Percentiles rank a stretch among this genome's conserved stretches.
Conservation (phyloP, 129 eudicot genomes). For the Smallanthus sonchifolius region DNA sequence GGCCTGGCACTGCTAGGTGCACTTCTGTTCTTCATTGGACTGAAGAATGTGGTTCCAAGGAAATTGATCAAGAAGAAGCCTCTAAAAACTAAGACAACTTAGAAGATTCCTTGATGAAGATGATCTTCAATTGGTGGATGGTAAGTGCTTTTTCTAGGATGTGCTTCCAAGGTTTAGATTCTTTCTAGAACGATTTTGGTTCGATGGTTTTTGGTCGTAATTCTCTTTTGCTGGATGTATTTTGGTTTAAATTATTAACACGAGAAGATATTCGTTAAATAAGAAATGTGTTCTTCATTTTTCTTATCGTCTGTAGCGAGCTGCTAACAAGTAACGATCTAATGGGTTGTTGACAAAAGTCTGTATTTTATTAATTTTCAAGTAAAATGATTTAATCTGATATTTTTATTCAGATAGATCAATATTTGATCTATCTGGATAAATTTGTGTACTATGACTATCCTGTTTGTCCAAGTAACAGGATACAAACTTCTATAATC, state of each 20-base stretch:
- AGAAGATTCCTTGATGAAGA: slow-evolving; percentile 24
- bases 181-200: slow-evolving; percentile 27
- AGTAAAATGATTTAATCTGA: background rate
- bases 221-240: slow-evolving; percentile 13
- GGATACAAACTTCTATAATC: too few species aligned
- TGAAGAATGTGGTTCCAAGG: slow-evolving; percentile 64
- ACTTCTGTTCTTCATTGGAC: slow-evolving; percentile 59
- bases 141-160: slow-evolving; percentile 8
- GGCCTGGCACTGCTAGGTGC: slow-evolving; percentile 60
- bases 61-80: slow-evolving; percentile 47
- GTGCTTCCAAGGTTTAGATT: slow-evolving; percentile 27
- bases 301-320: background rate
- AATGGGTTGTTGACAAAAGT: background rate
- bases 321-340: background rate
- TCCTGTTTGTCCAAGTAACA: too few species aligned
- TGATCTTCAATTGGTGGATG: slow-evolving; percentile 10
- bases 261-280: slow-evolving; percentile 14
- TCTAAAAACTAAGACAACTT: slow-evolving; percentile 45
- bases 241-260: slow-evolving; percentile 20
- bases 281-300: background rate
- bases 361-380: background rate
- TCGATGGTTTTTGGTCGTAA: slow-evolving; percentile 22
- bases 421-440: too few species aligned
- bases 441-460: too few species aligned
- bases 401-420: background rate